Conservation (phyloP, 352 stramenopile species). For the Globisporangium spinosum region DNA sequence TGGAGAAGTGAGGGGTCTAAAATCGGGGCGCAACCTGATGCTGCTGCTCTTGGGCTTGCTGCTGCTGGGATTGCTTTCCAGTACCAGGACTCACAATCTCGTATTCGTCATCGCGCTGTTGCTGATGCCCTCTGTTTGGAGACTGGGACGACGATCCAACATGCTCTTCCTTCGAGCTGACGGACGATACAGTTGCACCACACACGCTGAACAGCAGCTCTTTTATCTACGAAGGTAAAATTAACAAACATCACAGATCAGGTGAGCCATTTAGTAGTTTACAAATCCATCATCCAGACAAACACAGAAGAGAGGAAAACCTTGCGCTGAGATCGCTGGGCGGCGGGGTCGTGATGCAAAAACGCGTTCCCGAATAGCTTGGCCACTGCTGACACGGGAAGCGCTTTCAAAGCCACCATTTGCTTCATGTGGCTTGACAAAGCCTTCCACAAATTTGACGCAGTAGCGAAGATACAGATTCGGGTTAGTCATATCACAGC, state of each 20-base stretch:
- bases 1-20: constrained; percentile 46
- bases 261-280: not conserved
- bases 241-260: not conserved
- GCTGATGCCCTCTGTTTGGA: constrained; percentile 14
- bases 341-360: constrained; percentile 46
- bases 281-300: not conserved
- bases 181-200: constrained; percentile 22
- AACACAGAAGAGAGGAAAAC: constrained; percentile 17
- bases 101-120: not conserved
- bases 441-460: constrained; percentile 66
- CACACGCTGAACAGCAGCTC: constrained; percentile 56
- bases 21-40: constrained; percentile 18
- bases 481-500: constrained; percentile 1
- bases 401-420: constrained; percentile 38
- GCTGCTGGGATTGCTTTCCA: constrained; percentile 12
- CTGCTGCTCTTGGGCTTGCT: not conserved
- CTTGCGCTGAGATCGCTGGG: constrained; percentile 69
- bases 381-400: constrained; percentile 32
- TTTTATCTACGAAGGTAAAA: constrained; percentile 36
- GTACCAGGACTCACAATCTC: constrained; percentile 16
- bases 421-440: constrained; percentile 58
- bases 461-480: not conserved
- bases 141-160: constrained; percentile 16
- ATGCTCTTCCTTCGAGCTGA: constrained; percentile 24
- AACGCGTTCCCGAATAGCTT: constrained; percentile 53